Base-by-base conservation (phyloP, 2,329 filamentous ascomycete genomes). In the Trichophaea hybrida region DNA sequence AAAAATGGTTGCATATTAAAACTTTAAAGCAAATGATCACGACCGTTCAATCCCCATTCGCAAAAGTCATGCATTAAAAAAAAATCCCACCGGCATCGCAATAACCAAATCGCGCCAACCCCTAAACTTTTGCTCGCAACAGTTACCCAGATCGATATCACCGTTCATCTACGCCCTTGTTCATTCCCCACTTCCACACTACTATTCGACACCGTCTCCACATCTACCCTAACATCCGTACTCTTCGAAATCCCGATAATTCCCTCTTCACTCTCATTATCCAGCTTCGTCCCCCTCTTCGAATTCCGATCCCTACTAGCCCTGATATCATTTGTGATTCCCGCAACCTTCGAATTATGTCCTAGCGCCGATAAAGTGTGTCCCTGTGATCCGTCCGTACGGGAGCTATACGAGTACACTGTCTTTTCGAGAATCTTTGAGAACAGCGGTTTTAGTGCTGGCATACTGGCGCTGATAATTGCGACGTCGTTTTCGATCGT, bases 381-480 rank as follows among this genome's bases (percentile, higher is more conserved):
- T 8, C 50, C 50, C 2, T 24, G 44, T 1, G 44, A 49, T 6
- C 34, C 50, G 12, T n/a, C 12, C 4, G 50, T 13, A 32, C 33
- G 8, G 33, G 32, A 37, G 4, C 32, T n/a, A 7, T n/a, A 35
- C 5, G 31, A 53, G 2, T 32, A 44, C 1, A 60, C 59, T 10
- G 62, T 61, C 32, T 59, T 58, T 7, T 63, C 57, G 37, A 65
- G 55, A 33, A 64, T 57, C 24, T 24, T 49, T 37, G 62, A 66
- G 54, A 74, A 66, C 31, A 76, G 72, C 10, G 72, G 75, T 0
- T 73, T 75, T 2, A 70, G 73, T 13, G 73, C 71, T 4, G 70
- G 70, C 1, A 75, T 72, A 55, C 74, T 75, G 48, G 73, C 74
- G 5, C 70, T 75, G 34, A 71, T 69, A n/a, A 76, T 74, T 10